A percentile compares a stretch with the other conserved stretches of the same genome.
Conservation (phyloP, 1,284 basidiomycete genomes). For the Coriolopsis trogii region DNA sequence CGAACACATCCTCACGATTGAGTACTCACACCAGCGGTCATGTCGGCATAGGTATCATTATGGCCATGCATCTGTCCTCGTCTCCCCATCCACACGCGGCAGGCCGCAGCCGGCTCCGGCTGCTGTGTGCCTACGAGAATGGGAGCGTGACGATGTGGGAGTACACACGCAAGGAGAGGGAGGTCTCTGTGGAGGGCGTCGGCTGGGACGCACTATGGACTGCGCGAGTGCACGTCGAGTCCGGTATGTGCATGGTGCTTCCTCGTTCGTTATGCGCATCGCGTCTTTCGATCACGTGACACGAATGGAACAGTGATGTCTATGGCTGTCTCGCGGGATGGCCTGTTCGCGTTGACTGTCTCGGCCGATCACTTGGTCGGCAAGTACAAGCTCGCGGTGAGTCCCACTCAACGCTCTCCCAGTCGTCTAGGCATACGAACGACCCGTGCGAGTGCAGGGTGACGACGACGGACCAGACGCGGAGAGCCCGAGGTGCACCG, state of each 20-base stretch:
- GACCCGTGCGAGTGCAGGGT: too few species aligned
- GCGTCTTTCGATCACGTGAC: not conserved
- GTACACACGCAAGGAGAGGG: slow-evolving; percentile 43
- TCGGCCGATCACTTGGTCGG: slow-evolving; percentile 85
- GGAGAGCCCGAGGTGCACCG: slow-evolving; percentile 28
- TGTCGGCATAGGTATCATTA: slow-evolving; percentile 69
- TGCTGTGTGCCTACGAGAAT: slow-evolving; percentile 82
- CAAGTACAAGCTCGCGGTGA: slow-evolving; percentile 64
- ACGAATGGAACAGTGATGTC: slow-evolving; percentile 72
- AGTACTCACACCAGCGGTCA: too few species aligned
- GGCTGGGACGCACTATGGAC: slow-evolving; percentile 79
- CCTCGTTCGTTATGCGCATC: not conserved
- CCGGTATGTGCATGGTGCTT: slow-evolving; percentile 63
- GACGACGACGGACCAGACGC: slow-evolving; percentile 17
- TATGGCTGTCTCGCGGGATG: slow-evolving; percentile 68
- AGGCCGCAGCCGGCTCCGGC: slow-evolving; percentile 44
- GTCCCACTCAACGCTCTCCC: slow-evolving; percentile 16
- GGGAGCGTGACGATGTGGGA: slow-evolving; percentile 72
- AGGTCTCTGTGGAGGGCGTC: slow-evolving; percentile 65
- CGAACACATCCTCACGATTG: too few species aligned
- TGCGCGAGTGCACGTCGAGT: slow-evolving; percentile 74
- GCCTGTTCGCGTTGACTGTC: slow-evolving; percentile 70
- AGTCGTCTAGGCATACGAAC: not conserved
- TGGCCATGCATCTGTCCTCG: slow-evolving; percentile 76
- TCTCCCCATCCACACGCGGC: slow-evolving; percentile 35